phyloP scores from a whole-genome alignment of 805 yeast species.

The Suhomyces kilbournensis region DNA sequence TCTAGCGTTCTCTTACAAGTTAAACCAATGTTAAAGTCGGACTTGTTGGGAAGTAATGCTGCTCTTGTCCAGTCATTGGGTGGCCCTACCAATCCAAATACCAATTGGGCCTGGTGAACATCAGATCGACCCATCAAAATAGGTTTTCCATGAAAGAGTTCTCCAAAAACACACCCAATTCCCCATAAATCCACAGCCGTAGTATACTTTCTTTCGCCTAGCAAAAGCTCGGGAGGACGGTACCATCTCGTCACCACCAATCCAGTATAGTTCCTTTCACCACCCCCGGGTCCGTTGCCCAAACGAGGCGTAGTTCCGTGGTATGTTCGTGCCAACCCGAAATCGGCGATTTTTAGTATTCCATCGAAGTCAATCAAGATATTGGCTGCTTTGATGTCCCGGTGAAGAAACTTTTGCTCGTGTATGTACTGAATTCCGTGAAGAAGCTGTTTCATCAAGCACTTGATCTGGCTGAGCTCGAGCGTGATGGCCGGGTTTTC shows the following conservation, averaged over 20 bases:
- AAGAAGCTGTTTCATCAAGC: conserved; percentile 74
- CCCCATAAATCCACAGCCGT: conserved; percentile 99
- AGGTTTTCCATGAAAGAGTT: conserved; percentile 77
- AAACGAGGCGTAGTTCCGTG: conserved; percentile 58
- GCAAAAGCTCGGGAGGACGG: conserved; percentile 87
- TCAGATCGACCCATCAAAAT: conserved; percentile 84
- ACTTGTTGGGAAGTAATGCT: conserved; percentile 52
- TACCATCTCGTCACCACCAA: conserved; percentile 96
- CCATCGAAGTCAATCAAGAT: conserved; percentile 78
- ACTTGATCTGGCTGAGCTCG: conserved; percentile 69
- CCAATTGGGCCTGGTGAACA: conserved; percentile 78
- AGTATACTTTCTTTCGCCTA: conserved; percentile 84
- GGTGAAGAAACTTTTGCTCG: conserved; percentile 55
- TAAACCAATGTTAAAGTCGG: conserved; percentile 45
- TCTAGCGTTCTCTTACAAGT: conserved; percentile 47
- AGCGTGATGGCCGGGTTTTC: conserved; percentile 71
- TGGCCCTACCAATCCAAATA: conserved; percentile 79
- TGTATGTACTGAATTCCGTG: conserved; percentile 83
- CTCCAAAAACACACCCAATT: conserved; percentile 92
- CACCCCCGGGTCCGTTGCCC: conserved; percentile 57
- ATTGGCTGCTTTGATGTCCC: conserved; percentile 97
- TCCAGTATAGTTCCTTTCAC: conserved; percentile 51
- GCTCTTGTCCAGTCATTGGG: conserved; percentile 71
- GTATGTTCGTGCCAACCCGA: conserved; percentile 83
- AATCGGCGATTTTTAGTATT: conserved; percentile 85